Evolutionary conservation across 345 rosid genomes (phyloP), one percentile per base, ranked within the genome.

Genomic region (Geranium brycei): DNA sequence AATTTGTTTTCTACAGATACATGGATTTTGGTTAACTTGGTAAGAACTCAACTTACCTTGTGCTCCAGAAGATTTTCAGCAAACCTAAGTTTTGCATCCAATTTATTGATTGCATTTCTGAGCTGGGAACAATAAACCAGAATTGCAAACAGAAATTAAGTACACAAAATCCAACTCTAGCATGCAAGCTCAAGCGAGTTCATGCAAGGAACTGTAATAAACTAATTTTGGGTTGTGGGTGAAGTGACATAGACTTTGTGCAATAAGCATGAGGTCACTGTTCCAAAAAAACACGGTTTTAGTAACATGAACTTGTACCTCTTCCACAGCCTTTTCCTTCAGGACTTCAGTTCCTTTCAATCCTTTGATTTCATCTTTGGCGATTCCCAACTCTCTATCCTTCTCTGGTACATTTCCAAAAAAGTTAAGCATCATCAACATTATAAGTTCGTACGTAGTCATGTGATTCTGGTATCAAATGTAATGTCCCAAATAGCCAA

Each of bases 41-140:
- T 30, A n/a, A 56, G 30, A 41, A 66, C 75, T 7, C 30, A 93
- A 96, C 97, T 80, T 86, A 93, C 99, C 97, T 80, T 86, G 17
- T 80, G 79, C 60, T 84, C 83, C 32, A 86, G 77, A 66, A 78
- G 71, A 76, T 68, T 79, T 72, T 93, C 85, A n/a, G 72, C 19
- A 68, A 64, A 76, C 51, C 71, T 62, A 51, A 85, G 78, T 70
- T 80, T 85, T 68, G 75, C 83, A 63, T 83, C 87, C 64, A 83
- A 68, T 76, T 82, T 84, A 30, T 10, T 57, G 51, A 81, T 78
- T 69, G 69, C 83, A 68, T 57, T 79, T 71, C 67, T 75, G 58
- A 88, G 81, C 95, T 93, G 89, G 15, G 76, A 35, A 80, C 51
- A 41, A 11, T 51, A 60, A 56, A 40, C 55, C 28, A 56, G 19